A percentile compares a stretch with the other conserved stretches of the same genome.
These are phyloP conservation scores for Aspergillus bombycis DNA, from an alignment of 2,329 filamentous ascomycete species.

Conservation along the genomic window DNA sequence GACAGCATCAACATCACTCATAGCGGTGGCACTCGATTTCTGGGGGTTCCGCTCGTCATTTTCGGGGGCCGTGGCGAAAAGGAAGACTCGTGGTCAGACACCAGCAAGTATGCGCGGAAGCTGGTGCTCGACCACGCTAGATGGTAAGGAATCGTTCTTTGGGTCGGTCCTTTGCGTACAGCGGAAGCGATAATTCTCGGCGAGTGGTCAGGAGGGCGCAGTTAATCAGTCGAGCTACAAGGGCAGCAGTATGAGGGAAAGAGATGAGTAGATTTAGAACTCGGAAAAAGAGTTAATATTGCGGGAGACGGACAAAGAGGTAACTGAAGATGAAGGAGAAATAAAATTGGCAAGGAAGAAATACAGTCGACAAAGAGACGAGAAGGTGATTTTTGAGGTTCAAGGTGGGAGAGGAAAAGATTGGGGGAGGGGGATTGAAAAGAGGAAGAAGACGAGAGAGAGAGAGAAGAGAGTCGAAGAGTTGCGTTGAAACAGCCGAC, in stretches of 20 bases:
- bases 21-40: slow-evolving; percentile 48
- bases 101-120: slow-evolving; percentile 39
- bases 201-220: background rate
- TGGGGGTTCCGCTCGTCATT: slow-evolving; percentile 47
- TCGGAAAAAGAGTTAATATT: background rate
- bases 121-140: slow-evolving; percentile 34
- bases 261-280: background rate
- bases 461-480: slow-evolving; percentile 14
- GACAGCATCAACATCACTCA: slow-evolving; percentile 51
- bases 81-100: slow-evolving; percentile 34
- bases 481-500: slow-evolving; percentile 23
- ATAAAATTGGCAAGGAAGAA: slow-evolving; percentile 11
- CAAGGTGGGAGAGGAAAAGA: slow-evolving; percentile 19
- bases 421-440: slow-evolving; percentile 18
- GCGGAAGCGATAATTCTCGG: background rate
- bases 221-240: background rate
- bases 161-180: background rate
- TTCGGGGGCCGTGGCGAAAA: slow-evolving; percentile 44
- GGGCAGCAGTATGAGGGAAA: background rate
- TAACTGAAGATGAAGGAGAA: slow-evolving; percentile 6
- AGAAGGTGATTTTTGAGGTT: background rate
- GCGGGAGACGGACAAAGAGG: background rate
- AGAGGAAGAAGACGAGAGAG: slow-evolving; percentile 18
- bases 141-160: background rate
- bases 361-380: slow-evolving; percentile 6